Conservation (phyloP, 768 basidiomycete genomes). For the Gloeophyllum trabeum region DNA sequence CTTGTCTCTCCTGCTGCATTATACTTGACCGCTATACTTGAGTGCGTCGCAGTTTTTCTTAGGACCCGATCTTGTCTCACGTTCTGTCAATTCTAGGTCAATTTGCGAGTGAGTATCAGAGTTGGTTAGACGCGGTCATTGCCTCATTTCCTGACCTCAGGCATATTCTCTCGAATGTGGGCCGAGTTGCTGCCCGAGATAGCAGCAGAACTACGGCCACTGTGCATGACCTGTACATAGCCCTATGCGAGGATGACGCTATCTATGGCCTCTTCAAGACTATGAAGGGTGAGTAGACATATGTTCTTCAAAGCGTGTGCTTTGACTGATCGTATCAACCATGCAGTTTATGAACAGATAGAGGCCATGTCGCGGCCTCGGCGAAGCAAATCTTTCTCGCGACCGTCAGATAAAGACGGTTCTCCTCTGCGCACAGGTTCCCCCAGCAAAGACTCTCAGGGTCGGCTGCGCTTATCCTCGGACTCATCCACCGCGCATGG, state of each 20-base stretch:
- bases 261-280: slow-evolving; percentile 78
- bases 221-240: slow-evolving; percentile 74
- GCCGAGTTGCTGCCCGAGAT: slow-evolving; percentile 77
- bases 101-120: slow-evolving; percentile 69
- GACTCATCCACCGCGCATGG: slow-evolving; percentile 22
- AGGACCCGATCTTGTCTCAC: slow-evolving; percentile 6
- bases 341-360: slow-evolving; percentile 68
- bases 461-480: slow-evolving; percentile 23
- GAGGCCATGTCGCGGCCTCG: slow-evolving; percentile 52
- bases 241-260: slow-evolving; percentile 82
- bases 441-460: slow-evolving; percentile 13
- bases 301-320: not conserved
- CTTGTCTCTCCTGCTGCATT: slow-evolving; percentile 74
- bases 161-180: slow-evolving; percentile 76
- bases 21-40: slow-evolving; percentile 87
- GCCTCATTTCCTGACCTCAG: too few relatives aligned
- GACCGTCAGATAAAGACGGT: slow-evolving; percentile 32
- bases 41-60: slow-evolving; percentile 42
- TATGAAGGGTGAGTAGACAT: slow-evolving; percentile 61
- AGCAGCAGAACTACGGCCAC: slow-evolving; percentile 70
- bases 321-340: slow-evolving; percentile 9
- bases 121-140: too few relatives aligned
- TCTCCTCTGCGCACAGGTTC: slow-evolving; percentile 31
- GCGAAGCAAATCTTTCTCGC: slow-evolving; percentile 61
- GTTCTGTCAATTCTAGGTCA: slow-evolving; percentile 34